A percentile compares a stretch with the other conserved stretches of the same genome.
Evolutionary conservation across 768 basidiomycete species (phyloP).

Genomic region (Tricholoma saponaceum): DNA sequence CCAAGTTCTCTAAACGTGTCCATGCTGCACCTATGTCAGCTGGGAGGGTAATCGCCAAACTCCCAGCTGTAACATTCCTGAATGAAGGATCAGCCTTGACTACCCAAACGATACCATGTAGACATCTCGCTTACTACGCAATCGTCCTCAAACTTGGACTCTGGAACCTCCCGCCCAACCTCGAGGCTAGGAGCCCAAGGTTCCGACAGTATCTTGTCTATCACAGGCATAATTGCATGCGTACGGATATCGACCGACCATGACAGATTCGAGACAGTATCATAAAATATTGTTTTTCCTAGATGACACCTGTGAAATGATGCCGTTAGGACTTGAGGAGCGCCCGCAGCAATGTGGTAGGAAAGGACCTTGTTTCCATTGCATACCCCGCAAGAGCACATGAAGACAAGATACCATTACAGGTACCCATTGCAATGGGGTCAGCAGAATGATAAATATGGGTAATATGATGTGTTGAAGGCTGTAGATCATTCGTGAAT

Average conservation of each 20-base stretch:
- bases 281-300: conserved; percentile 83
- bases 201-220: conserved; percentile 64
- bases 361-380: conserved; percentile 64
- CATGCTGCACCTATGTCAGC: background rate
- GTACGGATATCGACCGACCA: conserved; percentile 84
- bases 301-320: conserved; percentile 64
- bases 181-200: conserved; percentile 71
- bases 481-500: conserved; percentile 33
- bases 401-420: conserved; percentile 74
- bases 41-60: conserved; percentile 40
- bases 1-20: background rate
- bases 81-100: background rate
- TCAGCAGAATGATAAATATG: conserved; percentile 95
- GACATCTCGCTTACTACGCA: conserved; percentile 55
- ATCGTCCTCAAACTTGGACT: conserved; percentile 49
- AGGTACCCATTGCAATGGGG: conserved; percentile 88
- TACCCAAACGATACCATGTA: background rate
- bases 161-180: conserved; percentile 59
- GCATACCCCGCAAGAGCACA: conserved; percentile 91
- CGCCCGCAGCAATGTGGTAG: background rate
- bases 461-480: conserved; percentile 74
- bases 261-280: conserved; percentile 80
- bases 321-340: background rate
- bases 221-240: conserved; percentile 76
- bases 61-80: conserved; percentile 75